A percentile compares a stretch with the other conserved stretches of the same genome.
Evolutionary conservation across 805 yeast species (phyloP).

Genomic region (Metschnikowia anglica): DNA sequence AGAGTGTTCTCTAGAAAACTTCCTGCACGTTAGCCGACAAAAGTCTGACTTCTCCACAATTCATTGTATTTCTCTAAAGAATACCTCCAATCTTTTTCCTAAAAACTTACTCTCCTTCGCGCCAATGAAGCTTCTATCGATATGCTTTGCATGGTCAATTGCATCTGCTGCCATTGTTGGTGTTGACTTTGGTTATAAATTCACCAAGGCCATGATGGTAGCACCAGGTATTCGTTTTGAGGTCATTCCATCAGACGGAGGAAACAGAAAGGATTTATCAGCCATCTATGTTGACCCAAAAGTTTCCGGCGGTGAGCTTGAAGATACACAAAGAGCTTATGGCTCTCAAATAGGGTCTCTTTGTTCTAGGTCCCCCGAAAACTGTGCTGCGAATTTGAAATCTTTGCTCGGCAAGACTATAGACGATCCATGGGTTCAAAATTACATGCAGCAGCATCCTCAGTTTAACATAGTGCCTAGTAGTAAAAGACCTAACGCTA

Average conservation of each 20-base stretch:
- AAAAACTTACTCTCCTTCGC: conserved; percentile 2
- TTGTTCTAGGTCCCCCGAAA: conserved; percentile 70
- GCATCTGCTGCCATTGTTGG: conserved; percentile 71
- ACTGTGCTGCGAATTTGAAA: conserved; percentile 67
- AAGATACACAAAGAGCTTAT: conserved; percentile 65
- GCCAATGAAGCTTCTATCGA: conserved; percentile 17
- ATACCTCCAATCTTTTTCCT: background rate
- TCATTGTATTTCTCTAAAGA: background rate
- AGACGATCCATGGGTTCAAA: conserved; percentile 45
- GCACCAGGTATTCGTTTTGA: conserved; percentile 92
- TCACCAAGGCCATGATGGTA: conserved; percentile 79
- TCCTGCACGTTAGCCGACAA: conserved; percentile 11
- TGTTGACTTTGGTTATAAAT: conserved; percentile 85
- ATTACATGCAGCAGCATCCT: conserved; percentile 56
- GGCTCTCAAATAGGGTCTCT: conserved; percentile 74
- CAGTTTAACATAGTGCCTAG: conserved; percentile 52
- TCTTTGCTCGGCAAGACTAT: conserved; percentile 63
- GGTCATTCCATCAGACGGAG: conserved; percentile 82
- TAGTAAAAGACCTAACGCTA: conserved; percentile 43
- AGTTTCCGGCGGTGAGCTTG: conserved; percentile 27
- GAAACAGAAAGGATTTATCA: conserved; percentile 84
- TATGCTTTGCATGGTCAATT: conserved; percentile 12
- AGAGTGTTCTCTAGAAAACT: conserved; percentile 12
- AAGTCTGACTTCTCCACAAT: conserved; percentile 9
- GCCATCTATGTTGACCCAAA: conserved; percentile 63